Conservation (phyloP, 1,284 basidiomycete genomes). For the Rhodotorula sp. region DNA sequence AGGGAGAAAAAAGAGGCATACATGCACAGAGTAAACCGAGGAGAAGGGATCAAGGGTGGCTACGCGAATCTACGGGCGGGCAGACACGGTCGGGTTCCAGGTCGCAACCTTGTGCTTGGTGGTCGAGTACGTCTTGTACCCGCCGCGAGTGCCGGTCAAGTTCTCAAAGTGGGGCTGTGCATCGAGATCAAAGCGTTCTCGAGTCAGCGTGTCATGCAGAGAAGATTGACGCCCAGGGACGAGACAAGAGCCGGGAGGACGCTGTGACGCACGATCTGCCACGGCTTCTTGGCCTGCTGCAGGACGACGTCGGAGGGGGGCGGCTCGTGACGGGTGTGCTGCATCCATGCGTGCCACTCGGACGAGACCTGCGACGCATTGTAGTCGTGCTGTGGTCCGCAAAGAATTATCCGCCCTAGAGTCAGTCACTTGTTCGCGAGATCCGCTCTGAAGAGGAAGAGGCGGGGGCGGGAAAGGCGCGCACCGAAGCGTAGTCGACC, state of each 20-base stretch:
- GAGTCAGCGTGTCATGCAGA: background rate
- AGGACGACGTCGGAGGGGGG: conserved; percentile 73
- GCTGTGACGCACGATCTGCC: conserved; percentile 69
- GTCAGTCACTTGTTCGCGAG: background rate
- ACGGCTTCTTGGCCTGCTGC: conserved; percentile 66
- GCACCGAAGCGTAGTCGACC: conserved; percentile 84
- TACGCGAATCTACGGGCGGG: conserved; percentile 11
- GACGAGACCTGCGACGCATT: conserved; percentile 86
- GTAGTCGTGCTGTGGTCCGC: conserved; percentile 65
- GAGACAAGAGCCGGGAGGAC: background rate
- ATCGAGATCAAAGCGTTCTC: too few species aligned
- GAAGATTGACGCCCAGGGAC: too few species aligned
- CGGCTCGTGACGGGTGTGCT: conserved; percentile 79
- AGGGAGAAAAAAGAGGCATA: background rate
- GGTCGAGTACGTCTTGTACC: conserved; percentile 85
- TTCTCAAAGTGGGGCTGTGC: conserved; percentile 75
- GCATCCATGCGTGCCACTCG: conserved; percentile 93
- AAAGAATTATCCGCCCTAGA: background rate
- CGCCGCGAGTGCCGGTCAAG: conserved; percentile 84
- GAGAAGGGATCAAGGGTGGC: background rate
- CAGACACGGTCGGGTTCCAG: conserved; percentile 74
- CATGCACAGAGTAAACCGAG: conserved; percentile 1
- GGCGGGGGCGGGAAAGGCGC: conserved; percentile 25
- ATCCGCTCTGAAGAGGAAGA: background rate
- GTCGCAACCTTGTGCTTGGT: conserved; percentile 72